Percentiles rank a stretch among this genome's conserved stretches.
Conservation (phyloP, 306 rosid species). For the Macrotyloma uniflorum region DNA sequence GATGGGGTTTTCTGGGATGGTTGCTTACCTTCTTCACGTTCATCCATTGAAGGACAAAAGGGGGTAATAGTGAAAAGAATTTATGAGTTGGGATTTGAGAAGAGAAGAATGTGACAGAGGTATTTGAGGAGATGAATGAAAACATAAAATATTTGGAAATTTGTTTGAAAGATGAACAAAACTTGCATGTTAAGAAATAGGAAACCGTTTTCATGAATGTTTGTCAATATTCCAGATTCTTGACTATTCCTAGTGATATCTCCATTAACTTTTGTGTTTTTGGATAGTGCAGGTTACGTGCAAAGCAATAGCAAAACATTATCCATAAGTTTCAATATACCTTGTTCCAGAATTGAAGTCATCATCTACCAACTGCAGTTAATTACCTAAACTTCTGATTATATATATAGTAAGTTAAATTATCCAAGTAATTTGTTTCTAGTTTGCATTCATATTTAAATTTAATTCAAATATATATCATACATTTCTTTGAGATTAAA, state of each 20-base stretch:
- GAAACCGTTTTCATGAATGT: slow-evolving; percentile 36
- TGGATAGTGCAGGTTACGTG: slow-evolving; percentile 33
- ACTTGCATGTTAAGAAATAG: slow-evolving; percentile 62
- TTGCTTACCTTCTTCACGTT: slow-evolving; percentile 50
- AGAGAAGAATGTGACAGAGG: slow-evolving; percentile 4
- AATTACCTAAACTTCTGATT: not conserved
- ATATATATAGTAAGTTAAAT: too few relatives aligned
- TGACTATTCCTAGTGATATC: not conserved
- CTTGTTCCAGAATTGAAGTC: slow-evolving; percentile 39
- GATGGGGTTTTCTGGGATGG: slow-evolving; percentile 48
- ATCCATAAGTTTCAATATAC: slow-evolving; percentile 44
- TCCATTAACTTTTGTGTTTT: slow-evolving; percentile 12
- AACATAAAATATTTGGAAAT: slow-evolving; percentile 27
- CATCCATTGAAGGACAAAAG: slow-evolving; percentile 40
- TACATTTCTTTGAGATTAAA: too few relatives aligned
- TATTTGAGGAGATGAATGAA: slow-evolving; percentile 37
- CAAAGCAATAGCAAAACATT: slow-evolving; percentile 41
- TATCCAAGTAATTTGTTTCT: too few relatives aligned
- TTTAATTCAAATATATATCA: too few relatives aligned
- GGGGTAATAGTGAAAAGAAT: not conserved
- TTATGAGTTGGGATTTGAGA: slow-evolving; percentile 16
- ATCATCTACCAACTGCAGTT: slow-evolving; percentile 9
- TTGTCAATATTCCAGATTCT: slow-evolving; percentile 61
- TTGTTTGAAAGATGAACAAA: slow-evolving; percentile 42
- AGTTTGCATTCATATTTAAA: too few relatives aligned